Percentiles rank a stretch among this genome's conserved stretches.
These are phyloP conservation scores for Diaporthe aspalathi DNA, from an alignment of 2,329 filamentous ascomycete species.

Conservation along the genomic window DNA sequence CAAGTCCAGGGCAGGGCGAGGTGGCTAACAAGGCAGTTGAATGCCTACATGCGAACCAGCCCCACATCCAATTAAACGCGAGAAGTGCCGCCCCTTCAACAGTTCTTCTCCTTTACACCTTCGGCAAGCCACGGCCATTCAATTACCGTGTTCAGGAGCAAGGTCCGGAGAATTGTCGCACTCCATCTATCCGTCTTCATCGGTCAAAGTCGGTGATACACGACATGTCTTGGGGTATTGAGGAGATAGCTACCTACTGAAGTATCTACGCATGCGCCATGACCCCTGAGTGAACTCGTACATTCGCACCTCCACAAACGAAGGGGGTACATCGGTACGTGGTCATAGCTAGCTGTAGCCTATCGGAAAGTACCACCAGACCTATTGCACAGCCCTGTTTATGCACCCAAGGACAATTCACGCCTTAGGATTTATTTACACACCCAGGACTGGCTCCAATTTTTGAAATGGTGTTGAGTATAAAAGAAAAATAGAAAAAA, in stretches of 20 bases:
- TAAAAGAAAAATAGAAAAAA: too few relatives aligned
- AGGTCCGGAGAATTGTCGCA: not conserved
- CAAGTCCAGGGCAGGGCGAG: conserved; percentile 20
- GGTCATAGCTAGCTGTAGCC: too few relatives aligned
- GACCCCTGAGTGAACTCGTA: not conserved
- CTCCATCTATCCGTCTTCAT: not conserved
- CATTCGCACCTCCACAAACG: too few relatives aligned
- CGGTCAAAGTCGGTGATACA: not conserved
- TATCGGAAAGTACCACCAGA: too few relatives aligned
- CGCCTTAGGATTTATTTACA: too few relatives aligned
- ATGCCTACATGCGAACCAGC: conserved; percentile 19
- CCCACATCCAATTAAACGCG: conserved; percentile 40
- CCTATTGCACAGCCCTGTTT: too few relatives aligned
- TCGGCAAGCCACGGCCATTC: conserved; percentile 1
- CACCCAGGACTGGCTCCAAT: too few relatives aligned
- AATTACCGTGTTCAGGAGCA: not conserved
- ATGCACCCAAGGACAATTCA: too few relatives aligned
- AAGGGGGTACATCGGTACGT: too few relatives aligned
- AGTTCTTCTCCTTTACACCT: not conserved
- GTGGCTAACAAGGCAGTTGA: not conserved
- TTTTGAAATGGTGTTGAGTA: too few relatives aligned
- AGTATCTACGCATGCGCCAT: not conserved
- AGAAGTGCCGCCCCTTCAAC: conserved; percentile 14
- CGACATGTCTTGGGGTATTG: too few relatives aligned
- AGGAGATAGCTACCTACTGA: too few relatives aligned